phyloP scores from a whole-genome alignment of 441 rosid species.

The Croton laevigatus region DNA sequence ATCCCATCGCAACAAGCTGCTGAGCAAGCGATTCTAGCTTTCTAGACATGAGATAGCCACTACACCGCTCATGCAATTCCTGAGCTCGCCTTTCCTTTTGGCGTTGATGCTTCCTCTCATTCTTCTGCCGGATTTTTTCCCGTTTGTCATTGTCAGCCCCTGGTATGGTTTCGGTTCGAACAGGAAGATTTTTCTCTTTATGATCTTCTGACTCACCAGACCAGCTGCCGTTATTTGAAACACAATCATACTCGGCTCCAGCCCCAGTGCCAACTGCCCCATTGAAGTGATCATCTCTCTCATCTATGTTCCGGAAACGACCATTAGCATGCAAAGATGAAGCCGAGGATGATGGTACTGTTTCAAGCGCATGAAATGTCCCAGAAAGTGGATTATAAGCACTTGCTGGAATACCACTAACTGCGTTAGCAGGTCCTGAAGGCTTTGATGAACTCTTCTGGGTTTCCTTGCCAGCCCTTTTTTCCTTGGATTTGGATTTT shows the following conservation, averaged over 20 bases:
- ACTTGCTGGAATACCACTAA: conserved; percentile 42
- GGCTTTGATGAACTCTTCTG: conserved; percentile 43
- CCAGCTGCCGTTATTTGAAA: conserved; percentile 31
- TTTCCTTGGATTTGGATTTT: conserved; percentile 50
- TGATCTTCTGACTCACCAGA: conserved; percentile 69
- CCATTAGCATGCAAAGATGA: conserved; percentile 39
- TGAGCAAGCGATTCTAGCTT: conserved; percentile 54
- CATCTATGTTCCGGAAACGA: conserved; percentile 51
- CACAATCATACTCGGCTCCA: too few relatives aligned
- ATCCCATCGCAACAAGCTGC: conserved; percentile 64
- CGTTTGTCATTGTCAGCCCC: conserved; percentile 54
- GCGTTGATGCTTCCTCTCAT: conserved; percentile 60
- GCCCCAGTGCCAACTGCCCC: conserved; percentile 27
- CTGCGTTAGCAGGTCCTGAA: conserved; percentile 33
- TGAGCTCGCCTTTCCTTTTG: conserved; percentile 59
- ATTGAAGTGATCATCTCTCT: conserved; percentile 44
- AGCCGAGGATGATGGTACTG: conserved; percentile 31
- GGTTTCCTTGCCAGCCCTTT: conserved; percentile 45
- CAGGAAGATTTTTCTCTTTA: conserved; percentile 41
- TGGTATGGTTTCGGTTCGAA: conserved; percentile 38
- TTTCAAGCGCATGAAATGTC: conserved; percentile 50
- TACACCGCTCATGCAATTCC: conserved; percentile 55
- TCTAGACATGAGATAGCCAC: conserved; percentile 58
- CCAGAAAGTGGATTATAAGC: conserved; percentile 53
- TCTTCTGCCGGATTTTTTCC: conserved; percentile 54